Conservation (phyloP, 1,284 basidiomycete species). For the Sanguinoderma infundibulare region DNA sequence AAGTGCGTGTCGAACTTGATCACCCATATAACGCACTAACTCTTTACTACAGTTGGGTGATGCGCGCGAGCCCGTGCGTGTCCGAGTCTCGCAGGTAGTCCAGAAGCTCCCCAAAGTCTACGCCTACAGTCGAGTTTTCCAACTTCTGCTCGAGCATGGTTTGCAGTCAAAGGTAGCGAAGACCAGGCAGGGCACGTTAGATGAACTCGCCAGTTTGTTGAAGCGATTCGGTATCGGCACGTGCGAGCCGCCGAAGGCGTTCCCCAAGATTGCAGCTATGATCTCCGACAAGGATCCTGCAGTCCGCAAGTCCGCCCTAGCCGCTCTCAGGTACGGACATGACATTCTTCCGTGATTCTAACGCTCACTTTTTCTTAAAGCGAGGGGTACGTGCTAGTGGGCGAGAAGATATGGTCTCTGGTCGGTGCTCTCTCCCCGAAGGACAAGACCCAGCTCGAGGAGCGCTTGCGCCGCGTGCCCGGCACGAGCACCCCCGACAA, state of each 20-base stretch:
- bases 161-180: constrained; percentile 90
- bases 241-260: constrained; percentile 80
- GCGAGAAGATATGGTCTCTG: constrained; percentile 85
- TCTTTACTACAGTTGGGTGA: constrained; percentile 91
- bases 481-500: constrained; percentile 62
- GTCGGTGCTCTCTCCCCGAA: constrained; percentile 82
- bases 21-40: constrained; percentile 90
- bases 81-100: constrained; percentile 73
- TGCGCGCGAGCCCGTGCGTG: constrained; percentile 75
- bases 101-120: constrained; percentile 80
- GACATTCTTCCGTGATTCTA: not conserved
- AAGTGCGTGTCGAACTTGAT: constrained; percentile 77
- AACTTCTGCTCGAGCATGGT: constrained; percentile 85
- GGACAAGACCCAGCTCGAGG: constrained; percentile 91
- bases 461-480: constrained; percentile 83
- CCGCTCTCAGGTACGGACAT: constrained; percentile 64
- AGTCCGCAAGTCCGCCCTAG: constrained; percentile 85
- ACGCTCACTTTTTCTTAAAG: constrained; percentile 41
- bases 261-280: constrained; percentile 80
- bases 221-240: constrained; percentile 85
- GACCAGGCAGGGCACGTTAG: constrained; percentile 84
- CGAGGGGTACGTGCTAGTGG: constrained; percentile 83
- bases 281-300: constrained; percentile 89
- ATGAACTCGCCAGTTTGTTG: constrained; percentile 80
- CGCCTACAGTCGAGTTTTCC: constrained; percentile 90